These are phyloP conservation scores for Cyclostephanos tholiformis DNA, from an alignment of 108 stramenopile species.

Conservation along the genomic window DNA sequence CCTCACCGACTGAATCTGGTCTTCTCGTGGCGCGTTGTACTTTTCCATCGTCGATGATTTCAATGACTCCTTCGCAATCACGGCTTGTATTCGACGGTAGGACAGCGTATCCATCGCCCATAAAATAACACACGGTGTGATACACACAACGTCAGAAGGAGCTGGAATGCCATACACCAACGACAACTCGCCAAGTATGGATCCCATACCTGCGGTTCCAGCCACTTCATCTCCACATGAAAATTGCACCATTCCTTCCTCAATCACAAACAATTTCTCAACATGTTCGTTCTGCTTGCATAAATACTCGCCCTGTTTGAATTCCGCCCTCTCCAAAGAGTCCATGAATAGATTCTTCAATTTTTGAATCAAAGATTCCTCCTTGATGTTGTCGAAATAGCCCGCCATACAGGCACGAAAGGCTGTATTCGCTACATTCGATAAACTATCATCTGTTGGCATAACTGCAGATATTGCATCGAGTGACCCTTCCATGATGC, in stretches of 20 bases:
- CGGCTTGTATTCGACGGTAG: slow-evolving; percentile 45
- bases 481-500: slow-evolving; percentile 27
- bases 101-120: slow-evolving; percentile 48
- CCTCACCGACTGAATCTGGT: slow-evolving; percentile 16
- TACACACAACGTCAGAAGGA: slow-evolving; percentile 36
- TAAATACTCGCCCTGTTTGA: slow-evolving; percentile 30
- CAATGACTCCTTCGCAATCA: slow-evolving; percentile 43
- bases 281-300: slow-evolving; percentile 48
- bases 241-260: slow-evolving; percentile 47
- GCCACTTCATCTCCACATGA: slow-evolving; percentile 39
- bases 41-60: slow-evolving; percentile 22
- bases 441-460: slow-evolving; percentile 35
- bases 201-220: slow-evolving; percentile 41
- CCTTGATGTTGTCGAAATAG: slow-evolving; percentile 31
- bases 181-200: slow-evolving; percentile 55
- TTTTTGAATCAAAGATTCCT: slow-evolving; percentile 16
- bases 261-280: slow-evolving; percentile 50
- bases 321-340: slow-evolving; percentile 40
- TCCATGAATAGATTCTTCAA: slow-evolving; percentile 47
- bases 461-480: slow-evolving; percentile 45
- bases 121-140: slow-evolving; percentile 44
- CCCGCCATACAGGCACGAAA: slow-evolving; percentile 47
- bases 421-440: slow-evolving; percentile 34
- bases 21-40: slow-evolving; percentile 14
- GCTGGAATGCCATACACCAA: slow-evolving; percentile 54